Conservation (phyloP, 2,329 filamentous ascomycete species). For the Colletotrichum orchidophilum region DNA sequence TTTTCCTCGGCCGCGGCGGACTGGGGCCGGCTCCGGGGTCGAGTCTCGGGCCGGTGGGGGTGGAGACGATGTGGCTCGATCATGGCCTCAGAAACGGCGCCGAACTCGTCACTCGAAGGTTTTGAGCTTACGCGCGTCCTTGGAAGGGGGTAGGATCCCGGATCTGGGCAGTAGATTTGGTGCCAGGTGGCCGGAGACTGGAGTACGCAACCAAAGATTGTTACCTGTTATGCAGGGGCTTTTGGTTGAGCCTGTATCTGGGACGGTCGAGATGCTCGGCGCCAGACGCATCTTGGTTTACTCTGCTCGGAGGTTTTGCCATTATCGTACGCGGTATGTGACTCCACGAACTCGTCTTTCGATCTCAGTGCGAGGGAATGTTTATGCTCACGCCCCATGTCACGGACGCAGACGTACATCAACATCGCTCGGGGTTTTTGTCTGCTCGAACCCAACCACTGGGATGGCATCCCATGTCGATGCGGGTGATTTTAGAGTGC, state of each 20-base stretch:
- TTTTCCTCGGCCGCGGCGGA: conserved; percentile 6
- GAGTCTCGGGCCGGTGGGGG: conserved; percentile 21
- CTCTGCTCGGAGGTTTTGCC: conserved; percentile 1
- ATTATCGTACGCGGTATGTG: background rate
- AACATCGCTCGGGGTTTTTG: background rate
- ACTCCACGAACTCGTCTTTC: background rate
- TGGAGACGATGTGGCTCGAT: conserved; percentile 19
- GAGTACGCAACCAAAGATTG: background rate
- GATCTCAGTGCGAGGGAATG: no score
- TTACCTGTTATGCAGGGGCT: background rate
- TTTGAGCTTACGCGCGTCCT: conserved; percentile 16
- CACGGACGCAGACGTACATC: background rate
- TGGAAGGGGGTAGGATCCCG: background rate
- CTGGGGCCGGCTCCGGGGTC: conserved; percentile 1
- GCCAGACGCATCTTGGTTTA: conserved; percentile 4
- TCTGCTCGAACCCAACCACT: background rate
- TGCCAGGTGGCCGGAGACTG: background rate
- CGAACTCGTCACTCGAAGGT: conserved; percentile 9
- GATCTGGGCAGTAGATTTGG: background rate
- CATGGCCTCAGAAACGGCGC: conserved; percentile 22
- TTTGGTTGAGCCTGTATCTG: background rate
- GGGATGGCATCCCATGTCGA: conserved; percentile 17
- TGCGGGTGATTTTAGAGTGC: conserved; percentile 15
- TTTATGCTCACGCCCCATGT: background rate
- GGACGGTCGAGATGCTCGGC: conserved; percentile 18